These are phyloP conservation scores for Ophiocordyceps sinensis DNA, from an alignment of 2,329 filamentous ascomycete genomes.

Conservation along the genomic window DNA sequence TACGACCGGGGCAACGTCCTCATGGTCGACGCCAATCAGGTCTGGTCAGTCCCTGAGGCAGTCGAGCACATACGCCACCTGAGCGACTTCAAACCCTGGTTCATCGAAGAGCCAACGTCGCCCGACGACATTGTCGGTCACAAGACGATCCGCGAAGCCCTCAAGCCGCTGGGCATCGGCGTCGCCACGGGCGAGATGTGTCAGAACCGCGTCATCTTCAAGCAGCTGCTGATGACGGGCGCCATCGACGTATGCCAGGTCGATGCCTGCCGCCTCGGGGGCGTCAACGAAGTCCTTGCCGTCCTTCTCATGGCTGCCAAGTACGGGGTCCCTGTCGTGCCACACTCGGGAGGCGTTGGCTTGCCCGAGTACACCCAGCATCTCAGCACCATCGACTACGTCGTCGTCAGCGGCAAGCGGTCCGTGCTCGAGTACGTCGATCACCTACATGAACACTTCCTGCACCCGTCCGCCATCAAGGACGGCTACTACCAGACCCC, in stretches of 20 bases:
- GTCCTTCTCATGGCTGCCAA: constrained; percentile 76
- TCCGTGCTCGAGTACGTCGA: constrained; percentile 85
- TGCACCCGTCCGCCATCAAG: constrained; percentile 65
- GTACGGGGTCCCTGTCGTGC: constrained; percentile 67
- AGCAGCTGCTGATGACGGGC: constrained; percentile 67
- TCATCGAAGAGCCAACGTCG: constrained; percentile 87
- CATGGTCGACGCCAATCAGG: constrained; percentile 90
- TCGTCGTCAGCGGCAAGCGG: constrained; percentile 67
- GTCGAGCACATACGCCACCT: constrained; percentile 77
- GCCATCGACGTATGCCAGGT: constrained; percentile 84
- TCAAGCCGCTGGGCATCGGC: constrained; percentile 60
- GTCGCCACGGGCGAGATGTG: constrained; percentile 93
- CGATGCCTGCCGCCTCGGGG: constrained; percentile 78
- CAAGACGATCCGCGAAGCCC: constrained; percentile 68
- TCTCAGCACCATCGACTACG: constrained; percentile 83
- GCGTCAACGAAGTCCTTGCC: constrained; percentile 85
- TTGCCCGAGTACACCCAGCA: constrained; percentile 92
- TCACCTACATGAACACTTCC: constrained; percentile 85
- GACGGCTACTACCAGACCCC: constrained; percentile 84
- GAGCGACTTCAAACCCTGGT: constrained; percentile 75
- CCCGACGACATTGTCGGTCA: constrained; percentile 85
- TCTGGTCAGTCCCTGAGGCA: constrained; percentile 83
- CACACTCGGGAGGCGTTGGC: constrained; percentile 79
- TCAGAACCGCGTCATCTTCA: constrained; percentile 89
- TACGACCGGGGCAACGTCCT: constrained; percentile 72